phyloP scores from a whole-genome alignment of 441 rosid species.

The Croton setiger region DNA sequence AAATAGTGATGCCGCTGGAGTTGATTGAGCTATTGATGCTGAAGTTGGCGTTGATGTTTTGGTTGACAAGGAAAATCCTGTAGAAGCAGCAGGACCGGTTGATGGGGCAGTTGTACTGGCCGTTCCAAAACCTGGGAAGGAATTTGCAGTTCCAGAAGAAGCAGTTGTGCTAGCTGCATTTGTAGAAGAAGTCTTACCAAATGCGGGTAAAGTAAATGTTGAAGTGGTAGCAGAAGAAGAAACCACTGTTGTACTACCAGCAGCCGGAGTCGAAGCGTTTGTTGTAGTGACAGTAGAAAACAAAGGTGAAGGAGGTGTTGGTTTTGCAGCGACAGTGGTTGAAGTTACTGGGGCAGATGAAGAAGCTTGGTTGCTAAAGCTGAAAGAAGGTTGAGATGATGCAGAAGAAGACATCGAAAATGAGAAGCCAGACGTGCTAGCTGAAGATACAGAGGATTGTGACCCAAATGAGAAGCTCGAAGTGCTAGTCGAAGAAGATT shows the following conservation, averaged over 20 bases:
- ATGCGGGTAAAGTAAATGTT: constrained; percentile 38
- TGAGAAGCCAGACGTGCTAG: constrained; percentile 27
- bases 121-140: constrained; percentile 50
- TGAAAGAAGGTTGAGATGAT: constrained; percentile 41
- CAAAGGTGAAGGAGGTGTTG: constrained; percentile 36
- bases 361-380: constrained; percentile 43
- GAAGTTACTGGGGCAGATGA: constrained; percentile 44
- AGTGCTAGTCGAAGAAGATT: constrained; percentile 29
- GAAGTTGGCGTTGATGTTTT: constrained; percentile 42
- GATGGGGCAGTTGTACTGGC: constrained; percentile 41
- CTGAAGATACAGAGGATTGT: constrained; percentile 35
- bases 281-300: constrained; percentile 65
- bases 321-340: constrained; percentile 30
- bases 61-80: constrained; percentile 54
- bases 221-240: constrained; percentile 38
- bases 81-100: constrained; percentile 45
- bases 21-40: constrained; percentile 46
- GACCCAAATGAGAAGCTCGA: constrained; percentile 29
- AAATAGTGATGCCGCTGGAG: constrained; percentile 39
- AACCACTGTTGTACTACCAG: constrained; percentile 32
- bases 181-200: constrained; percentile 32
- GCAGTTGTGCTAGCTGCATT: constrained; percentile 32
- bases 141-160: constrained; percentile 37
- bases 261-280: constrained; percentile 48
- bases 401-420: constrained; percentile 42